These are phyloP conservation scores for Arabis hirsuta DNA, from an alignment of 345 rosid genomes.

Conservation along the genomic window DNA sequence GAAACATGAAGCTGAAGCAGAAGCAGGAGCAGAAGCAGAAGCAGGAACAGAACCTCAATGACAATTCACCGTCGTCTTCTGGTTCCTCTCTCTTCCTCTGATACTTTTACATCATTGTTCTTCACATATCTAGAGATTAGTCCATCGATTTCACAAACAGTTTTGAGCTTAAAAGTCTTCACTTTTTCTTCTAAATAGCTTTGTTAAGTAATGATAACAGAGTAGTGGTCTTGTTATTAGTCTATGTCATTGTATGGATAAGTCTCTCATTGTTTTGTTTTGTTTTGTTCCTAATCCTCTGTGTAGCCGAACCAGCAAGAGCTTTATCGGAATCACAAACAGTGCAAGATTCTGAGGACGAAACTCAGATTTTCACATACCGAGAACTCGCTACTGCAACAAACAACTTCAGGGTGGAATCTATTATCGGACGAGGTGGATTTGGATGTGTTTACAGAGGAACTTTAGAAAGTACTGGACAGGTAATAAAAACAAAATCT, in stretches of 20 bases:
- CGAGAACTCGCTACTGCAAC: slow-evolving; percentile 70
- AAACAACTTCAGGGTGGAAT: slow-evolving; percentile 48
- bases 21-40: slow-evolving; percentile 3
- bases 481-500: slow-evolving; percentile 49
- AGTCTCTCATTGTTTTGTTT: slow-evolving; percentile 18
- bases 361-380: slow-evolving; percentile 52
- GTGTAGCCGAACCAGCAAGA: slow-evolving; percentile 20
- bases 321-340: slow-evolving; percentile 25
- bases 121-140: background rate
- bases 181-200: slow-evolving; percentile 3
- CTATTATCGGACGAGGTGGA: slow-evolving; percentile 79
- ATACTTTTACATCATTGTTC: background rate
- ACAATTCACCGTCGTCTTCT: background rate
- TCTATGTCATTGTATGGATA: background rate
- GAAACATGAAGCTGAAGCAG: background rate
- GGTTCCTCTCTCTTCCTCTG: slow-evolving; percentile 20
- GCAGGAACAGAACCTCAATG: background rate
- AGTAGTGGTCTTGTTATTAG: background rate
- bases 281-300: background rate
- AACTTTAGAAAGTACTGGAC: slow-evolving; percentile 45
- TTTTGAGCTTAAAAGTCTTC: background rate
- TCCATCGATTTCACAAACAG: background rate
- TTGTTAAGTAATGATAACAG: background rate
- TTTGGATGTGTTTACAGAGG: slow-evolving; percentile 80
- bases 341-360: background rate